Base-by-base conservation (phyloP, 2,329 filamentous ascomycete genomes). In the Fusarium newnesense region DNA sequence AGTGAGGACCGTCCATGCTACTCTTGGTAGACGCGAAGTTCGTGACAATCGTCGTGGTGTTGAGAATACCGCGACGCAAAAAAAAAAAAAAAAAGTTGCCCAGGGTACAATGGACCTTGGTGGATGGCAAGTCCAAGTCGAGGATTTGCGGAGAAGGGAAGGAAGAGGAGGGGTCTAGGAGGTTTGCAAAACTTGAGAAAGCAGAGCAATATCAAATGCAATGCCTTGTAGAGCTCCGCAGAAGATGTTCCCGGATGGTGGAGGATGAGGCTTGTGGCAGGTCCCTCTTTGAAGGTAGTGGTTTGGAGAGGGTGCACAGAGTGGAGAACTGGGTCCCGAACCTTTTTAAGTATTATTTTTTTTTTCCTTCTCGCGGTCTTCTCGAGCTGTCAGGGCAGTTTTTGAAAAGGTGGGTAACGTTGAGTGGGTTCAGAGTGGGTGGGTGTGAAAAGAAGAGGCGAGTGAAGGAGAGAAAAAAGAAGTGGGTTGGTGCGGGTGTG, bases 1-100 rank as follows among this genome's bases (percentile, higher is more conserved):
- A 87, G 76, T 86, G 85, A 80, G 84, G 83, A 82, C 84, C 84
- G 85, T 88, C 87, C 87, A 89, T 89, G 82, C 83, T 86, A 80
- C 78, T 82, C 80, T 79, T 75, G 76, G 77, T 76, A 72, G 74
- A 77, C 67, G 82, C 81, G 80, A 77, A 76, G 70, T 71, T 78
- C 77, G 74, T 72, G 56, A 66, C 64, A 63, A 72, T 56, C 52
- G 64, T 60, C 61, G 64, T 76, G 67, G 65, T 77, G 74, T 75
- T 76, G 67, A 72, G 46, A 63, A 75, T 62, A 67, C 74, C 75
- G 72, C 75, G 75, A 76, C 72, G 62, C 64, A 75, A 69, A 67
- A 67, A 24, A 24, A 24, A 24, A 42, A 43, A 66, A 65, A 67
- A 40, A 37, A 67, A 65, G 58, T 36, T 70, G 64, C 69, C 75